Base-by-base conservation (phyloP, 1,284 basidiomycete species). In the Psilocybe mexicana region DNA sequence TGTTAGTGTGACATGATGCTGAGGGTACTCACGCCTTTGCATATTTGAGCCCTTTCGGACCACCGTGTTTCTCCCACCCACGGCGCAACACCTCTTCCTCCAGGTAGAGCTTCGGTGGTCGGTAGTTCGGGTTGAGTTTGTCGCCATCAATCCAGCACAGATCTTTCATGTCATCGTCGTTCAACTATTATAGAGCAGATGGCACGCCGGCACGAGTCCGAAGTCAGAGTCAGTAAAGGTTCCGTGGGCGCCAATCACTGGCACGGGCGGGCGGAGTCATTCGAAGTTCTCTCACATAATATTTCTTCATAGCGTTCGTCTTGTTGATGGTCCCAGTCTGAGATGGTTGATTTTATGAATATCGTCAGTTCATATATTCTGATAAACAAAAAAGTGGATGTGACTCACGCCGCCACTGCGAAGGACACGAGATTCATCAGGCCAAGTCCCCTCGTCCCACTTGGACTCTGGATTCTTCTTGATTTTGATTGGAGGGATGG, bases 31-130 rank as follows among this genome's bases (percentile, higher is more conserved):
- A 45, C 35, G 12, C 45, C 23, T 38, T 54, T 6, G 26, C 45
- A 3, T 24, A 24, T 30, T 24, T 26, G 4, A 66, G 33, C 4
- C 64, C 63, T 1, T 8, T 43, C 6, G 54, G 54, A 8, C 59
- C 59, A 24, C 64, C 64, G 35, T 63, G 61, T 40, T 63, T 66
- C 26, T 35, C 46, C 46, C 46, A 48, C 5, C 30, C 26, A 3
- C 46, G 12, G 18, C 26, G 28, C 14, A 33, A 28, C 1, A 48
- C 46, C 1, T 48, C 25, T 3, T 18, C 28, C 6, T 11, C 18
- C 30, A 48, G 28, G 14, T 35, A 48, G 10, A 40, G n/a, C 4
- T 40, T 6, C 1, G 38, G 38, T 0, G 38, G 12, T 4, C n/a
- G 6, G 11, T 40, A 40, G 14, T 11, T 40, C 10, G 38, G 38